Conservation (phyloP, 768 basidiomycete genomes). For the Trametes maxima region DNA sequence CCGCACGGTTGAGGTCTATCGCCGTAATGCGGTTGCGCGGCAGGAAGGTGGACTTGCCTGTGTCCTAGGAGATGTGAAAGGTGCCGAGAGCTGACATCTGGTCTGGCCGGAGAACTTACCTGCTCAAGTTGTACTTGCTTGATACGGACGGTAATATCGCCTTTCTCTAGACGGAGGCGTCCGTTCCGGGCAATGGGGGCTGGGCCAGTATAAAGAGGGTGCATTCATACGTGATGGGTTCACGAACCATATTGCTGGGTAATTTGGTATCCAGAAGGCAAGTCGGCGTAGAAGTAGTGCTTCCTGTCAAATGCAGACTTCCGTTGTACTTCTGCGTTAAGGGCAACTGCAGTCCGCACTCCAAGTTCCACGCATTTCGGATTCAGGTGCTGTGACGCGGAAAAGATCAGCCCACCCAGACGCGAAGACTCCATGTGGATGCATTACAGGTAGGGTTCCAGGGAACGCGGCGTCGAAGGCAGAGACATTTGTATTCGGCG, state of each 20-base stretch:
- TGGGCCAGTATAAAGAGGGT: slow-evolving; percentile 33
- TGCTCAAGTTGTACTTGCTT: slow-evolving; percentile 97
- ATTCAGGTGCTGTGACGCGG: slow-evolving; percentile 53
- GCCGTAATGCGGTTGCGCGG: slow-evolving; percentile 51
- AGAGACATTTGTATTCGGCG: slow-evolving; percentile 74
- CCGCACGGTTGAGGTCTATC: slow-evolving; percentile 91
- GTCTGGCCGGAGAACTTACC: slow-evolving; percentile 44
- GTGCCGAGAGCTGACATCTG: background rate
- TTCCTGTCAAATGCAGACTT: slow-evolving; percentile 92
- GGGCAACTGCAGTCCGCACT: slow-evolving; percentile 77
- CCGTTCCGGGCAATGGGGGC: slow-evolving; percentile 82
- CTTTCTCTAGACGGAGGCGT: slow-evolving; percentile 47
- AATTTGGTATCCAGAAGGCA: slow-evolving; percentile 95
- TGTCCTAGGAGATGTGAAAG: slow-evolving; percentile 63
- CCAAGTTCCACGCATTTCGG: slow-evolving; percentile 76
- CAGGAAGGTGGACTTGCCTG: slow-evolving; percentile 79
- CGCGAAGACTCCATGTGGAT: background rate
- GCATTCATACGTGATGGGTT: slow-evolving; percentile 68
- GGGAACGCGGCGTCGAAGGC: slow-evolving; percentile 89
- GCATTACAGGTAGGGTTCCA: slow-evolving; percentile 84
- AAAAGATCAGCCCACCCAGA: slow-evolving; percentile 9
- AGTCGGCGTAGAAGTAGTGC: slow-evolving; percentile 96
- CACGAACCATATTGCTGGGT: slow-evolving; percentile 89
- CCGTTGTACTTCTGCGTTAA: slow-evolving; percentile 62
- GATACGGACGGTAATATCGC: slow-evolving; percentile 64